phyloP scores from a whole-genome alignment of 208 protist genomes.

The Trypanosoma vivax region DNA sequence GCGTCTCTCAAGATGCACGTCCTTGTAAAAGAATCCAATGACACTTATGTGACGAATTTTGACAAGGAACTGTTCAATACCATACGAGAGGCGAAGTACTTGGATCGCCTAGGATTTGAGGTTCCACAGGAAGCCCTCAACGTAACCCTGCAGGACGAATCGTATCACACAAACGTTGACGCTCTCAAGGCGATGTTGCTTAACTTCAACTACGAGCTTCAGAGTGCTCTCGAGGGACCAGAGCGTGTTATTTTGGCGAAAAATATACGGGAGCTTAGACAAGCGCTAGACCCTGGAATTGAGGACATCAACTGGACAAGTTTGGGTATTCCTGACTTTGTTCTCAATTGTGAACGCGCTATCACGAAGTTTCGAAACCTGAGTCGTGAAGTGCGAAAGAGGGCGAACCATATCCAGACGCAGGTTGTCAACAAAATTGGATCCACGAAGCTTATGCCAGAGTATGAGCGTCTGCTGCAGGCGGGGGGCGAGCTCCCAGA shows the following conservation, averaged over 20 bases:
- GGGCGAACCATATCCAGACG: constrained; percentile 89
- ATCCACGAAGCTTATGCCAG: constrained; percentile 73
- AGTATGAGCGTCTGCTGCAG: constrained; percentile 71
- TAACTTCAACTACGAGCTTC: constrained; percentile 85
- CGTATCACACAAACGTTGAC: constrained; percentile 94
- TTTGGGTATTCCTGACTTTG: constrained; percentile 96
- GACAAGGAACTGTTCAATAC: constrained; percentile 85
- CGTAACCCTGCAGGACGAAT: constrained; percentile 97
- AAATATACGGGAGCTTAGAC: constrained; percentile 88
- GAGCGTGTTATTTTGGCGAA: constrained; percentile 89
- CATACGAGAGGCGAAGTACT: constrained; percentile 97
- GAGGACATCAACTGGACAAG: constrained; percentile 98
- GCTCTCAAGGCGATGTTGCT: constrained; percentile 92
- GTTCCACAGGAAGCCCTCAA: constrained; percentile 95
- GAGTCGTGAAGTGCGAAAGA: constrained; percentile 95
- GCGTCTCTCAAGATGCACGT: constrained; percentile 89
- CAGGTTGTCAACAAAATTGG: constrained; percentile 90
- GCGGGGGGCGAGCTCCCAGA: constrained; percentile 83
- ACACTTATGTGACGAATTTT: constrained; percentile 94
- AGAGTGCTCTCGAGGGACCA: constrained; percentile 66
- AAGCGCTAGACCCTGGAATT: constrained; percentile 90
- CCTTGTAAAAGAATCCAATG: constrained; percentile 60
- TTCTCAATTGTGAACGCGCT: constrained; percentile 84
- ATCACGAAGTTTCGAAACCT: constrained; percentile 96
- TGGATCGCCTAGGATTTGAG: constrained; percentile 94